Base-by-base conservation (phyloP, 208 protist genomes). In the Herpetomonas samuelpessoai region DNA sequence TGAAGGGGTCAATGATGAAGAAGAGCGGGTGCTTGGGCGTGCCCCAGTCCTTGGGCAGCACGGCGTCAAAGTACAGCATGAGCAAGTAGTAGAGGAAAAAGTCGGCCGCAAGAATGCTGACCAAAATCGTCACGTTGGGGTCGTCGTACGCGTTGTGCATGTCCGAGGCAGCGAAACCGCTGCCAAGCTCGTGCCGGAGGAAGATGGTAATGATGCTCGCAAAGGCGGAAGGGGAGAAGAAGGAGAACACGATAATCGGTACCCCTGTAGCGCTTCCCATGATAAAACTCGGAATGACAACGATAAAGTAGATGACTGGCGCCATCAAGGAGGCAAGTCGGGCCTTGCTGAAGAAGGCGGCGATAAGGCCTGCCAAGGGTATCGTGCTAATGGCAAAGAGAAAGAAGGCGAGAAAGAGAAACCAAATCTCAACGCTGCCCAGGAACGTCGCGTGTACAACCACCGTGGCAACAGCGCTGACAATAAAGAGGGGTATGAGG, bases 31-130 rank as follows among this genome's bases (percentile, higher is more conserved):
- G 84, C 41, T 58, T 66, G 18, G 67, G 61, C 7, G 69, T 68
- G 19, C 84, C 83, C 62, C 65, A 84, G 30, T 70, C 66, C 49
- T 54, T 68, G 12, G 79, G 81, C 39, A 88, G 38, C 24, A 88
- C 78, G 2, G 54, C 57, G 29, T 92, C 85, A 0, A 85, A 49
- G 55, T 89, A 92, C 25, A 80, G 19, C 68, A 78, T 78, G 18
- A 92, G 73, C 10, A 87, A 18, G 38, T 71, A 60, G 56, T 88
- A 88, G 12, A 86, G 14, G 31, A 85, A 55, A 49, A 78, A 74
- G 50, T 88, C 80, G 14, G 55, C 54, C 21, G 47, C 47, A 18
- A 80, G 49, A 51, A 84, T 71, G 7, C 65, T 56, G 16, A 89
- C 48, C 19, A 69, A 0, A 21, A 75, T 55, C 14, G 55, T 59